Base-by-base conservation (phyloP, 2,329 filamentous ascomycete genomes). In the Metarhizium robertsii region DNA sequence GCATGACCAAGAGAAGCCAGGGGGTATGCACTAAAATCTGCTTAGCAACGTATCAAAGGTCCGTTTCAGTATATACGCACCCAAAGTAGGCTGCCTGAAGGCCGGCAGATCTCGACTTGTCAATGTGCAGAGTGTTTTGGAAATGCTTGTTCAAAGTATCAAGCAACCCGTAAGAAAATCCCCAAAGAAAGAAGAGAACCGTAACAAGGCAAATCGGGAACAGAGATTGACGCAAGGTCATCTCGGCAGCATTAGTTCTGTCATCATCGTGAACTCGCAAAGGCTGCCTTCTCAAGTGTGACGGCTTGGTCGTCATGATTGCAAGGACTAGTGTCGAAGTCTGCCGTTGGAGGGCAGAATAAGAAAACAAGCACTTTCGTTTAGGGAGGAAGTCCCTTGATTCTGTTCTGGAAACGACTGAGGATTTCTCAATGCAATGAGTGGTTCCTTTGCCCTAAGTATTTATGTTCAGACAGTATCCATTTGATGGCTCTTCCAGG, bases 1-100 rank as follows among this genome's bases (percentile, higher is more conserved):
- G 85, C 81, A 54, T 77, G 75, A 58, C 85, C 80, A 57, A 86
- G 76, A 57, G 88, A 88, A 10, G 85, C 85, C 50, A 90, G 75
- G 18, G 86, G 86, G 64, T 89, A 87, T 13, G 83, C 80, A n/a
- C 81, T 79, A 60, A 8, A 25, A 52, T 18, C 38, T n/a, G 11
- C 51, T 40, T 56, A 66, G 81, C 79, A 56, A 54, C 69, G 69
- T 13, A 34, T 25, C n/a, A 46, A 43, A 13, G 25, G n/a, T 38
- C 40, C 29, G n/a, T 2, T 30, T 62, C 61, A 70, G 45, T 36
- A 8, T 16, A 2, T 18, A 57, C 65, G 43, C 56, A 89, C 86
- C 77, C 77, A 55, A 80, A 80, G 64, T 80, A 80, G 42, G 78
- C 76, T 3, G 75, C 71, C 43, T 77, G 75, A 14, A 79, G 68